Evolutionary conservation across 345 rosid species (phyloP), one percentile per base, ranked within the genome.

Genomic region (Salix suchowensis): DNA sequence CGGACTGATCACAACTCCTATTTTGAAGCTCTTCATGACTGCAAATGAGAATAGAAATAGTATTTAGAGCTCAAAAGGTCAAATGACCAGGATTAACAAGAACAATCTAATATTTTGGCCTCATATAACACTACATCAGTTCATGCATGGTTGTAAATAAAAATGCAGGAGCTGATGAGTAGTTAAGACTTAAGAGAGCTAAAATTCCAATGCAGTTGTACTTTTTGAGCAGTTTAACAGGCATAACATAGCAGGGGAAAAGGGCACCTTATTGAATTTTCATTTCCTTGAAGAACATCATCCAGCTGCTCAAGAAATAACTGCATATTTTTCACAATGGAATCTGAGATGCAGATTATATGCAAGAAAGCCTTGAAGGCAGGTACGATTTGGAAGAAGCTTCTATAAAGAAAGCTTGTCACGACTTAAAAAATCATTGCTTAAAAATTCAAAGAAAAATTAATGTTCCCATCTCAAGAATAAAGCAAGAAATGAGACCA

Each of bases 231-330:
- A 13, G 23, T 71, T 34, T 19, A n/a, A 69, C 26, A 3, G 44
- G 10, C 36, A 62, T 48, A n/a, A 18, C 23, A 42, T 8, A 55
- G 2, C 13, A 67, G 37, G 58, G 14, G n/a, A 23, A 40, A 58
- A 30, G n/a, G 64, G 34, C 28, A 94, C 99, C 91, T 92, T 82
- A 92, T 88, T 69, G 94, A 90, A 77, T 86, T 83, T 77, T 88
- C 93, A 67, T 81, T 85, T 86, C 94, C 98, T 84, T 88, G 94
- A 84, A 96, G 92, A 84, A 90, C 93, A 69, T 83, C 76, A 36
- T 89, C 98, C 86, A 96, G 83, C 91, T 90, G 98, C 89, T 92
- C 98, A 80, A 94, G 88, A 82, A 96, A 96, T 88, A 96, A 80
- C 98, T 96, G 93, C 61, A 84, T 67, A 66, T 65, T 26, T 78